A percentile compares a stretch with the other conserved stretches of the same genome.
Evolutionary conservation across 352 stramenopile species (phyloP).

Genomic region (Blastocystis sp.): DNA sequence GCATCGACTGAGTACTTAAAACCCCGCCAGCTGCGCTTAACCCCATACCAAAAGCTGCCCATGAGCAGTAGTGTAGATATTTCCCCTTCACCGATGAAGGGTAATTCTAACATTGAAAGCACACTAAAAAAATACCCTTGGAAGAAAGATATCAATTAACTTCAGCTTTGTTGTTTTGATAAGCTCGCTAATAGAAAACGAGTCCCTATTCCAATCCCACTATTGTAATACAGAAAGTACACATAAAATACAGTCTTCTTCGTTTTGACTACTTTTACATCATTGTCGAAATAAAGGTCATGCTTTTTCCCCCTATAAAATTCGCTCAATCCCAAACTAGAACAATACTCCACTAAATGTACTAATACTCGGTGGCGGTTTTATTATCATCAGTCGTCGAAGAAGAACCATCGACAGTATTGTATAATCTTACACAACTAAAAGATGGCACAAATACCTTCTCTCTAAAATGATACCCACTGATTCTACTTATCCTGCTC

Average conservation of each 20-base stretch:
- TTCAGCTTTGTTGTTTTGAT: neutral
- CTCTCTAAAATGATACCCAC: neutral
- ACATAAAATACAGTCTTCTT: neutral
- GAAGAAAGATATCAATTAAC: neutral
- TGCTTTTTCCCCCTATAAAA: neutral
- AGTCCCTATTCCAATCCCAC: too few relatives aligned
- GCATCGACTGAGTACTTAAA: slow-evolving; percentile 15
- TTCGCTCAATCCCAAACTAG: neutral
- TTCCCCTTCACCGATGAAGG: neutral
- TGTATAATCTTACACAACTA: neutral
- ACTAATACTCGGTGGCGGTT: neutral
- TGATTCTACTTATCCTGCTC: neutral
- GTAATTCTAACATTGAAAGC: neutral
- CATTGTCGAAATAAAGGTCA: neutral
- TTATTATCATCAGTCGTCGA: neutral
- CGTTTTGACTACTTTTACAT: neutral
- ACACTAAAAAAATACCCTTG: neutral
- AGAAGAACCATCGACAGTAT: neutral
- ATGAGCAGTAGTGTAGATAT: neutral
- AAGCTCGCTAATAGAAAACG: neutral
- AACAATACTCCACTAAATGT: neutral
- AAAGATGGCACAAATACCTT: neutral
- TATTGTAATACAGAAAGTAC: too few relatives aligned
- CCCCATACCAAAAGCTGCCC: neutral
- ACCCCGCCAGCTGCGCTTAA: neutral